Conservation (phyloP, 768 basidiomycete genomes). For the Tricholomella constricta region DNA sequence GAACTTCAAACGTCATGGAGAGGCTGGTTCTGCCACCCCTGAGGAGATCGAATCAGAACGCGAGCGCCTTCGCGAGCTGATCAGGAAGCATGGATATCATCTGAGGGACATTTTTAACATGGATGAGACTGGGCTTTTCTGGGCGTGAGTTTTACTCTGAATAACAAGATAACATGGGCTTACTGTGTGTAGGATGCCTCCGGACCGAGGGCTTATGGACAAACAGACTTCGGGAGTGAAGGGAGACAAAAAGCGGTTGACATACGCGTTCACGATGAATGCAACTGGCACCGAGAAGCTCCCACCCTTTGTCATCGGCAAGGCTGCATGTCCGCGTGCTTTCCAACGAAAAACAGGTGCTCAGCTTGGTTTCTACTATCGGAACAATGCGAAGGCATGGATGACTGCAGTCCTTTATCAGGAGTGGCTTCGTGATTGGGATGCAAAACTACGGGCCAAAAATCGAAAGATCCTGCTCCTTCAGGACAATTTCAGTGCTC, state of each 20-base stretch:
- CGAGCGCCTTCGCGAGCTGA: constrained; percentile 25
- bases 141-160: too few relatives aligned
- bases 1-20: constrained; percentile 26
- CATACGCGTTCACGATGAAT: constrained; percentile 35
- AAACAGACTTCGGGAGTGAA: constrained; percentile 31
- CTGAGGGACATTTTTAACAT: constrained; percentile 36
- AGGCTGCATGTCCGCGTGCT: constrained; percentile 25
- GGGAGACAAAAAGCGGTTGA: constrained; percentile 32
- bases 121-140: constrained; percentile 37
- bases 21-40: neutral
- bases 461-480: neutral
- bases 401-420: constrained; percentile 37
- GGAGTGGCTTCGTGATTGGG: constrained; percentile 35
- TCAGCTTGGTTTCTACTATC: constrained; percentile 37
- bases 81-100: constrained; percentile 26
- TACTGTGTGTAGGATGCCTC: constrained; percentile 24
- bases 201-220: constrained; percentile 31
- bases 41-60: constrained; percentile 23
- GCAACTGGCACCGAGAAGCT: constrained; percentile 35
- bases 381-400: constrained; percentile 40
- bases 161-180: too few relatives aligned
- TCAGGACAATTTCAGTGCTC: constrained; percentile 2
- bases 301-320: constrained; percentile 22
- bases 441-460: constrained; percentile 24
- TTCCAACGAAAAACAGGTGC: constrained; percentile 30